Percentiles rank a stretch among this genome's conserved stretches.
Evolutionary conservation across 2,329 filamentous ascomycete species (phyloP).

Genomic region (Fusarium sarcochroum): DNA sequence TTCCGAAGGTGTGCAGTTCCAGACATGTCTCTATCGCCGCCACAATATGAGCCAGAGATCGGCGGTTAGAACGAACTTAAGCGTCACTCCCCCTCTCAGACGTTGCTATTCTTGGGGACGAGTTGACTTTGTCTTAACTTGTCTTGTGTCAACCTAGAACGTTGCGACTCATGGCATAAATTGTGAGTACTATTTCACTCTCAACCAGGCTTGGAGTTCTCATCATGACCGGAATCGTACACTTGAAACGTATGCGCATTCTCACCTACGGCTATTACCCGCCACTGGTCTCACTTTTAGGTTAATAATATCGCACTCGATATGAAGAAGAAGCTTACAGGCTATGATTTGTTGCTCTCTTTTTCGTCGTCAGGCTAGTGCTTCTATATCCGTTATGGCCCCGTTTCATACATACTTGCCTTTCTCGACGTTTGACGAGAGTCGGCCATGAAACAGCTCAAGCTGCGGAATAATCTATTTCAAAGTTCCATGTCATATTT

Average conservation of each 20-base stretch:
- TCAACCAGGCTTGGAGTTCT: constrained; percentile 10
- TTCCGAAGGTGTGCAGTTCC: constrained; percentile 14
- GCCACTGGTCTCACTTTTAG: constrained; percentile 23
- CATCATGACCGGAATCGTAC: constrained; percentile 23
- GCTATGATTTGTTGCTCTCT: neutral
- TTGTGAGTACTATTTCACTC: neutral
- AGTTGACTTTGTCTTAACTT: constrained; percentile 9
- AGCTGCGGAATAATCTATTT: neutral
- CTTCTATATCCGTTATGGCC: neutral
- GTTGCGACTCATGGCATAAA: constrained; percentile 6
- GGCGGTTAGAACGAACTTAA: constrained; percentile 11
- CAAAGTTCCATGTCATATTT: neutral
- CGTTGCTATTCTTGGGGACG: constrained; percentile 37
- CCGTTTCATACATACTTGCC: constrained; percentile 10
- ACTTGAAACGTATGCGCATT: constrained; percentile 34
- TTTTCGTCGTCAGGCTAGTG: neutral
- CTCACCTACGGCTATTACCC: constrained; percentile 16
- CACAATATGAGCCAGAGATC: constrained; percentile 33
- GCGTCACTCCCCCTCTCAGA: constrained; percentile 19
- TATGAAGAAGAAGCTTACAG: neutral
- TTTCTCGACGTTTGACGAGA: neutral
- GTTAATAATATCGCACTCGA: constrained; percentile 7
- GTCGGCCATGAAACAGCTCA: constrained; percentile 2
- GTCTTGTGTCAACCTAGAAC: constrained; percentile 25
- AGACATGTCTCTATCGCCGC: constrained; percentile 28